phyloP scores from a whole-genome alignment of 2,329 filamentous ascomycete genomes.

The Hypoxylon sp. region DNA sequence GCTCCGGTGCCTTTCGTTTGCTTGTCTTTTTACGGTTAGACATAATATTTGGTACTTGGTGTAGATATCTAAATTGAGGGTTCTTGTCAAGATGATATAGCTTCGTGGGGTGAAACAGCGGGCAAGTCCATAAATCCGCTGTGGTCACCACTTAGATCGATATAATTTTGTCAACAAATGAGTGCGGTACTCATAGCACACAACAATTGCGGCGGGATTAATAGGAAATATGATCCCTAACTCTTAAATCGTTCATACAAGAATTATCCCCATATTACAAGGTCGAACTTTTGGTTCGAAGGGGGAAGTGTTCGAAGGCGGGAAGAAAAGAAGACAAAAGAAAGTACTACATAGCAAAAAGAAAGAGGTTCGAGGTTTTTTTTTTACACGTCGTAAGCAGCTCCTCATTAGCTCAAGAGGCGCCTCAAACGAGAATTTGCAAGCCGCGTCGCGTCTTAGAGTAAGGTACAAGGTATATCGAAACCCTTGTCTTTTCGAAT shows the following conservation, averaged over 20 bases:
- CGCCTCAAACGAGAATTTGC: neutral
- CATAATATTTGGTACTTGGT: conserved; percentile 10
- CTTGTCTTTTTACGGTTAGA: neutral
- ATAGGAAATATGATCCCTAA: neutral
- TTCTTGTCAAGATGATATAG: neutral
- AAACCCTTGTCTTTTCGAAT: conserved; percentile 14
- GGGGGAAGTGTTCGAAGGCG: neutral
- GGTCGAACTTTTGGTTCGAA: neutral
- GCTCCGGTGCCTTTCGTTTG: conserved; percentile 6
- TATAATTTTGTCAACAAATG: neutral
- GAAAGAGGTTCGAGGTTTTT: neutral
- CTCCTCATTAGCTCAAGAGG: neutral
- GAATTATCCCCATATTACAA: neutral
- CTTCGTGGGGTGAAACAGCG: neutral
- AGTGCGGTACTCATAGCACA: neutral
- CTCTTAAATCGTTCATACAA: neutral
- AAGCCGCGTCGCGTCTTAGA: conserved; percentile 7
- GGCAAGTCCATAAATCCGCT: neutral
- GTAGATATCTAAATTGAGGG: neutral
- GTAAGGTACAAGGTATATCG: conserved; percentile 4
- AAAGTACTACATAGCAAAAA: neutral
- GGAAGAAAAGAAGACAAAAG: neutral
- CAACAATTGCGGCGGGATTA: neutral
- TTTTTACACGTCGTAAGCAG: neutral
- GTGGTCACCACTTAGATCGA: neutral